Percentiles rank a stretch among this genome's conserved stretches.
These are phyloP conservation scores for Cercophora samala DNA, from an alignment of 495 filamentous ascomycete species.

Conservation along the genomic window DNA sequence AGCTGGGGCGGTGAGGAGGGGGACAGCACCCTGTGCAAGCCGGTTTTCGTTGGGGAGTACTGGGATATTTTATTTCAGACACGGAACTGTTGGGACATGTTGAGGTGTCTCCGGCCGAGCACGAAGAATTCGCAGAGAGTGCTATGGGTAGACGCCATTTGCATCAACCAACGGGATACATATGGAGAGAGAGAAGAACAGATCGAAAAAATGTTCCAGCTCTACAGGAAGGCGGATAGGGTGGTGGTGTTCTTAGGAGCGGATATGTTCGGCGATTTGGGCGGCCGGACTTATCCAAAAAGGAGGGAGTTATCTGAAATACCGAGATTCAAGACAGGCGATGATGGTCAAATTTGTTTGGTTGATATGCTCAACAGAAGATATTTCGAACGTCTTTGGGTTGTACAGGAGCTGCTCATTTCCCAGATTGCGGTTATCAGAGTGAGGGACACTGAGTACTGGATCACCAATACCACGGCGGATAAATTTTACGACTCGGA, in stretches of 20 bases:
- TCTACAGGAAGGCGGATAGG: not conserved
- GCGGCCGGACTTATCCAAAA: not conserved
- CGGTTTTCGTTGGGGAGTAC: not conserved
- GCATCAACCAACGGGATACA: not conserved
- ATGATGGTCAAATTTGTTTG: not conserved
- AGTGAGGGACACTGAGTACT: not conserved
- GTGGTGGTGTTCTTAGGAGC: not conserved
- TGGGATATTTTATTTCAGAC: not conserved
- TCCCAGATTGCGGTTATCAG: not conserved
- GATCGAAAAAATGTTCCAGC: not conserved
- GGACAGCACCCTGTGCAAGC: not conserved
- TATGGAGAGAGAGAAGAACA: not conserved
- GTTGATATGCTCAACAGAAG: not conserved
- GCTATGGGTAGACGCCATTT: not conserved
- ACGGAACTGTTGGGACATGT: not conserved
- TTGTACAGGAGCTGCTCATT: not conserved
- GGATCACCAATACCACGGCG: not conserved
- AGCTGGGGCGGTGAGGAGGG: not conserved
- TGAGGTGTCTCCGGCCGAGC: not conserved
- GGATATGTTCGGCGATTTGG: not conserved
- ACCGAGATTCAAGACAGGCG: not conserved
- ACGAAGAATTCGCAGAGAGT: not conserved
- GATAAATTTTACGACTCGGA: not conserved
- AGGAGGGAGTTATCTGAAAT: not conserved
- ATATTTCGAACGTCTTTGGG: not conserved